Base-by-base conservation (phyloP, 306 rosid species). In the Canavalia ensiformis region DNA sequence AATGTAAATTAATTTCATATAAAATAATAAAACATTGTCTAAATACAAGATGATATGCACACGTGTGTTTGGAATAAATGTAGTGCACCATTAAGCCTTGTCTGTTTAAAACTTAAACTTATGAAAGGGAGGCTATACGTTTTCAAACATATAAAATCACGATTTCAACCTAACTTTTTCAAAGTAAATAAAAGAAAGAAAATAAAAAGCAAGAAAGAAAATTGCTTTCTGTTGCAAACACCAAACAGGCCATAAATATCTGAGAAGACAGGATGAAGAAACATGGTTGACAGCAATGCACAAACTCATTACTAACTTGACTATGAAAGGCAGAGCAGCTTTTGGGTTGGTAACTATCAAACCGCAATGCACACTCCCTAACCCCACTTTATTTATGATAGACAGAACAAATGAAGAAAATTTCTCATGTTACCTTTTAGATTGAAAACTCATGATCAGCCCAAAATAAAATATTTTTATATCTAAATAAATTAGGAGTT, bases 251-350 rank as follows among this genome's bases (percentile, higher is more conserved):
- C 41, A 4, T 66, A 39, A 35, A 33, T 39, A 72, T 74, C 44
- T 54, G 3, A 1, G 30, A 41, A 50, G 12, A 44, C 11, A n/a
- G 30, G 2, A 69, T 8, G 39, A 39, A 8, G 33, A 31, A 44
- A 31, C n/a, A 37, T 42, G 64, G 80, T 72, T 78, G 80, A 73
- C 66, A 78, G 83, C 47, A 5, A 55, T 29, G 41, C 0, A 34
- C 18, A 65, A 72, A 64, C 70, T 83, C 60, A 55, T 72, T 44
- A 54, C 63, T 72, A 64, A 28, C 39, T 47, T 60, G 73, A 82
- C 72, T 68, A 8, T 52, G 74, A 84, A 74, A 79, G 41, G 33
- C 58, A 30, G 12, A 66, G 49, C 59, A 67, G 46, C 73, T 57
- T 56, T 67, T 2, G 70, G 54, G 57, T 47, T 58, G 47, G 85